Evolutionary conservation across 2,329 filamentous ascomycete genomes (phyloP).

Genomic region (Blastomyces gilchristii): DNA sequence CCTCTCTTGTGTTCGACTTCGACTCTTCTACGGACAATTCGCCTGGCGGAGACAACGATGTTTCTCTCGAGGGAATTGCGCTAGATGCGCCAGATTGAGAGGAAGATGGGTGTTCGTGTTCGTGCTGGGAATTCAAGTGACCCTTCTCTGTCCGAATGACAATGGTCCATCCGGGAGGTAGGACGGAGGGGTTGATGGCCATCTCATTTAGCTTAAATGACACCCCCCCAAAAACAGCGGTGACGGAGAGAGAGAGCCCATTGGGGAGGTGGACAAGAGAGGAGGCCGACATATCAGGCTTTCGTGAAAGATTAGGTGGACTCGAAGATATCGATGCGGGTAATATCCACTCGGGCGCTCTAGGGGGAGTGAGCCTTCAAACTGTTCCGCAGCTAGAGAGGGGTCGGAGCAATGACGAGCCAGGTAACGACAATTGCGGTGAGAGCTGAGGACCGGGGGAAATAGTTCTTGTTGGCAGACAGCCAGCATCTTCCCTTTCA

Average conservation of each 20-base stretch:
- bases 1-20: not conserved
- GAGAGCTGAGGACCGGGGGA: constrained; percentile 37
- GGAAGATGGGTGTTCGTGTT: constrained; percentile 1
- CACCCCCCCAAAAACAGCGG: constrained; percentile 80
- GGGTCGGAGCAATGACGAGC: not conserved
- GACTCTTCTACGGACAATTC: not conserved
- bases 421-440: not conserved
- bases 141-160: constrained; percentile 53
- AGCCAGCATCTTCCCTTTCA: not conserved
- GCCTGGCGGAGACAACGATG: not conserved
- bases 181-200: constrained; percentile 53
- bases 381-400: not conserved
- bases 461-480: constrained; percentile 44
- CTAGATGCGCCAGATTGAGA: constrained; percentile 1
- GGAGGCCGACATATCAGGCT: not conserved
- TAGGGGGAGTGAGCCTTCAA: not conserved
- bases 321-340: not conserved
- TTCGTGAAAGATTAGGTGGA: not conserved
- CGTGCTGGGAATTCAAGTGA: not conserved
- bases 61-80: not conserved
- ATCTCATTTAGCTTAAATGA: constrained; percentile 78
- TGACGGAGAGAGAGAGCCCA: constrained; percentile 70
- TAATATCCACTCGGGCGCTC: not conserved
- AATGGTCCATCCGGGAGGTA: constrained; percentile 82
- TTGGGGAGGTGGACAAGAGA: constrained; percentile 58